Percentiles rank a stretch among this genome's conserved stretches.
Evolutionary conservation across 129 eudicot genomes (phyloP).

Genomic region (Tagetes patula): DNA sequence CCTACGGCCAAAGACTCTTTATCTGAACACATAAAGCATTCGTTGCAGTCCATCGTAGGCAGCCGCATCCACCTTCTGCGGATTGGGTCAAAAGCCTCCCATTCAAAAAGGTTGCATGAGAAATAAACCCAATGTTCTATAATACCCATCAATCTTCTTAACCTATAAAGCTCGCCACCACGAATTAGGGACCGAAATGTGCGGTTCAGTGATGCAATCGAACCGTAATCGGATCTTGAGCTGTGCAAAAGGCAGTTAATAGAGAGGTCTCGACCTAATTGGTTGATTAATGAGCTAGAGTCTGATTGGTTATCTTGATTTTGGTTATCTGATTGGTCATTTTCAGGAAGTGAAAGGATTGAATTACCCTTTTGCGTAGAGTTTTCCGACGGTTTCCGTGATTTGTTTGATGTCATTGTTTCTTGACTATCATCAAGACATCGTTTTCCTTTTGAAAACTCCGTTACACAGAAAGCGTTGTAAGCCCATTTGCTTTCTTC

Average conservation of each 20-base stretch:
- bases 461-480: slow-evolving; percentile 38
- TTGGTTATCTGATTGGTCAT: slow-evolving; percentile 28
- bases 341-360: slow-evolving; percentile 23
- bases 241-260: slow-evolving; percentile 54
- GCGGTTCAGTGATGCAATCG: slow-evolving; percentile 50
- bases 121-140: slow-evolving; percentile 78
- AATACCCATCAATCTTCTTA: slow-evolving; percentile 52
- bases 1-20: slow-evolving; percentile 89
- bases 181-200: slow-evolving; percentile 50
- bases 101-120: slow-evolving; percentile 64
- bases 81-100: slow-evolving; percentile 85
- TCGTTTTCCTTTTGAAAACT: slow-evolving; percentile 39
- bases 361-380: slow-evolving; percentile 3
- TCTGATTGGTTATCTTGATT: slow-evolving; percentile 37
- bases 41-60: slow-evolving; percentile 63
- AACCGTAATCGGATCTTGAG: slow-evolving; percentile 65
- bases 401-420: slow-evolving; percentile 26
- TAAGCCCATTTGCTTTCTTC: slow-evolving; percentile 51
- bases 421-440: slow-evolving; percentile 37
- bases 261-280: slow-evolving; percentile 59
- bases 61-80: slow-evolving; percentile 63
- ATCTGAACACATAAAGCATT: slow-evolving; percentile 71
- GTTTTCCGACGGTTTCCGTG: slow-evolving; percentile 27
- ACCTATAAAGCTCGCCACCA: slow-evolving; percentile 51
- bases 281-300: slow-evolving; percentile 48